Evolutionary conservation across 2,329 filamentous ascomycete genomes (phyloP), one percentile per base, ranked within the genome.

Genomic region (Grosmannia penicillata): DNA sequence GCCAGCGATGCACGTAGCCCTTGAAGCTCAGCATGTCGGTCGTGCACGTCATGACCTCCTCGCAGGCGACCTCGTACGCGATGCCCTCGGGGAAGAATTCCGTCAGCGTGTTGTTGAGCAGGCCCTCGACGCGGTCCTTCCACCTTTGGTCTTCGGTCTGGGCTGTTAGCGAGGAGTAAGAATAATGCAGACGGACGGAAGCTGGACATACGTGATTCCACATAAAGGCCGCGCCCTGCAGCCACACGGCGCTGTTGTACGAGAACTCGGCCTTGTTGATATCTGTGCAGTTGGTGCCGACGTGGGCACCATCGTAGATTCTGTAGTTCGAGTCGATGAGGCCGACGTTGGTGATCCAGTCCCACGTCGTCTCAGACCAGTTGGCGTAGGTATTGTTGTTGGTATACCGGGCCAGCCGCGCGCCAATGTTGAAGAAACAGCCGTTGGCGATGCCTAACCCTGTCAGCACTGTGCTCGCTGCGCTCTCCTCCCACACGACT

Each of bases 321-420:
- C 70, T 67, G 44, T 69, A 80, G 11, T 67, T 57, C 8, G 51
- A 44, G 46, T 73, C 68, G 35, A 82, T 61, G 37, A 71, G 58
- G 1, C 65, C 63, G 3, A 70, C 55, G 1, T 51, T 48, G 14
- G 49, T 51, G 14, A 66, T 61, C 75, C 76, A 80, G 36, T 73
- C 60, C 59, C 65, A 79, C 3, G 63, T 60, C 48, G 64, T 66
- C 26, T 61, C 58, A 0, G 73, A 72, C 65, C 66, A 72, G 2
- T 69, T 61, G 3, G 60, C 54, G 45, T 77, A 78, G 0, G 68
- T 72, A 6, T 57, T 38, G 45, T 78, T 73, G 14, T 58, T 59
- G 0, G 72, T 78, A 53, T 75, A 79, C 2, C 68, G 61, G 0
- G 72, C 75, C 2, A 83, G 63, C 4, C 78, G 70, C 3, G 77